Evolutionary conservation across 1,139 yeast species (phyloP), one percentile per base, ranked within the genome.

Genomic region (Nematodospora anomalae): DNA sequence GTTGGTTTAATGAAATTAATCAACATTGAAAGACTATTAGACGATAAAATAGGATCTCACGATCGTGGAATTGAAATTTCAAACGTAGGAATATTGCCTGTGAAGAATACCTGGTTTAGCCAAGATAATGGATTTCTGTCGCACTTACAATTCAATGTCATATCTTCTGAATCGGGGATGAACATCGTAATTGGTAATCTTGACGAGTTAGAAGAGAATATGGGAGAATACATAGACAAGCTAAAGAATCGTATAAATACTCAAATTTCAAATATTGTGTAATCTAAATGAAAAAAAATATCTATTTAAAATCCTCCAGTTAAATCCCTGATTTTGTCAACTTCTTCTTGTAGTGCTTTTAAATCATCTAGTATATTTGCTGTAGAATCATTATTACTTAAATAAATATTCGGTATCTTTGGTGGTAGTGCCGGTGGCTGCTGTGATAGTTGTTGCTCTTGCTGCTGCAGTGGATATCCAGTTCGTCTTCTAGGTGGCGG

Each of bases 261-360:
- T 18, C 21, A 18, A 23, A 23, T 9, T 23, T 6, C 4, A 23
- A 23, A 23, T 6, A 9, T 10, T 9, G 12, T 23, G 10, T 23
- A 23, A 31, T 8, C 35, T 23, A 9, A 9, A 23, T 23, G n/a
- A 20, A 10, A 22, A 25, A 25, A n/a, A 10, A 6, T 25, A 29
- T 36, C 36, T 28, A 30, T 33, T 42, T 55, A 70, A 46, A 69
- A 71, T 4, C 76, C 76, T n/a, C 76, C 76, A 6, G 76, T 69
- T 71, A 71, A 63, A 40, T 59, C 62, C 47, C 74, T 53, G 27
- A 73, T 72, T 41, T 69, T 67, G 50, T 81, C 83, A 13, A 81
- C 84, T 51, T 81, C 87, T 28, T 71, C 80, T 48, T 80, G 84
- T 35, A 81, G 60, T 13, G 80, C 80, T 51, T 75, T 75, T 42